Conservation (phyloP, 1,139 yeast species). For the Candida tetrigidarum region DNA sequence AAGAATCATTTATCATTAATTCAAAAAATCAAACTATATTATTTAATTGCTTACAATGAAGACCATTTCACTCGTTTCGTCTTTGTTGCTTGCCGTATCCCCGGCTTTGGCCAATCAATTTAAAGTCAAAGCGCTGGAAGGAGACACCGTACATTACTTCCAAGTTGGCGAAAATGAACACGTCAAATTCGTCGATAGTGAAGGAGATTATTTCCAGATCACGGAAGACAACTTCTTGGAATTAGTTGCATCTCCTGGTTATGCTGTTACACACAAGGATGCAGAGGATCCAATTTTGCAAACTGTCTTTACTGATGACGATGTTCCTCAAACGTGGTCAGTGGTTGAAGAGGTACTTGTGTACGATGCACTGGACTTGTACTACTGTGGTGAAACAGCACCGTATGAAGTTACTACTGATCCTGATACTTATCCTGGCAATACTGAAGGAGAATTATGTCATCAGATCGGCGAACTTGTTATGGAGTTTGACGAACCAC, state of each 20-base stretch:
- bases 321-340: neutral
- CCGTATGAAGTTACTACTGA: neutral
- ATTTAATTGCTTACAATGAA: neutral
- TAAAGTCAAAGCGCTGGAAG: neutral
- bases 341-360: no score
- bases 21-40: neutral
- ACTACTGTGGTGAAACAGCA: neutral
- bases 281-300: neutral
- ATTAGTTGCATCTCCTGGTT: neutral
- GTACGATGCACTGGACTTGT: neutral
- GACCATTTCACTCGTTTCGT: constrained; percentile 6
- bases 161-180: neutral
- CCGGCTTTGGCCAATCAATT: neutral
- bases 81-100: neutral
- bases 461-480: neutral
- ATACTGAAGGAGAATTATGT: neutral
- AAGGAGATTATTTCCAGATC: neutral
- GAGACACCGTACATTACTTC: neutral
- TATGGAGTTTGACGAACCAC: no score
- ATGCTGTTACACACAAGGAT: neutral
- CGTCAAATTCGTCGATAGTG: neutral
- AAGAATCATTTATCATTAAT: neutral
- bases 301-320: neutral
- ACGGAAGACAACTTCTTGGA: neutral
- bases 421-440: neutral